phyloP scores from a whole-genome alignment of 2,329 filamentous ascomycete species.

The Venturia pyrina region DNA sequence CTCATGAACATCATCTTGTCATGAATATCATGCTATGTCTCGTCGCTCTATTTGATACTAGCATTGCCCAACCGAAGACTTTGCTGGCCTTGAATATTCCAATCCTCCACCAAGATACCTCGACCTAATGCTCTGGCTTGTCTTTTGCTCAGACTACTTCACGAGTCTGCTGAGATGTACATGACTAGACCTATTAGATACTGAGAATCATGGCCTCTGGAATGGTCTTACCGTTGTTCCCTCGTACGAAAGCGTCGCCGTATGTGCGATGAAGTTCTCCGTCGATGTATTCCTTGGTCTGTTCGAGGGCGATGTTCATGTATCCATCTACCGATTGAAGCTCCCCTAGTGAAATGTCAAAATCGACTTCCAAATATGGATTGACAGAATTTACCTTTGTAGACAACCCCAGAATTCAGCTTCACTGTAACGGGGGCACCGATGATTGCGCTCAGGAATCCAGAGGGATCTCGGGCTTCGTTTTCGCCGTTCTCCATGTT shows the following conservation, averaged over 20 bases:
- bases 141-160: not conserved
- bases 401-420: constrained; percentile 95
- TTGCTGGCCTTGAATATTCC: not conserved
- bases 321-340: constrained; percentile 96
- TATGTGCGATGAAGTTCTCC: constrained; percentile 74
- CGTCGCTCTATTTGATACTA: not conserved
- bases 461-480: constrained; percentile 84
- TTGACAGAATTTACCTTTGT: constrained; percentile 60
- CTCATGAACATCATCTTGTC: not conserved
- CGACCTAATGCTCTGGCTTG: not conserved
- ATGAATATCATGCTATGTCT: no score
- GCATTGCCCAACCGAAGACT: not conserved
- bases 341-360: constrained; percentile 52
- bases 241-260: constrained; percentile 89
- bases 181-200: constrained; percentile 15
- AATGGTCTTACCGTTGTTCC: constrained; percentile 68
- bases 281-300: constrained; percentile 85
- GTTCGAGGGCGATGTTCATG: constrained; percentile 98
- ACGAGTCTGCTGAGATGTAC: constrained; percentile 20
- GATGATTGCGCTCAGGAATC: constrained; percentile 89
- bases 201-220: not conserved
- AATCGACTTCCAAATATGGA: not conserved
- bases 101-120: not conserved
- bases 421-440: constrained; percentile 92
- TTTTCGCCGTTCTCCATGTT: constrained; percentile 66